Evolutionary conservation across 2,329 filamentous ascomycete genomes (phyloP).

Genomic region (Colletotrichum chrysophilum): DNA sequence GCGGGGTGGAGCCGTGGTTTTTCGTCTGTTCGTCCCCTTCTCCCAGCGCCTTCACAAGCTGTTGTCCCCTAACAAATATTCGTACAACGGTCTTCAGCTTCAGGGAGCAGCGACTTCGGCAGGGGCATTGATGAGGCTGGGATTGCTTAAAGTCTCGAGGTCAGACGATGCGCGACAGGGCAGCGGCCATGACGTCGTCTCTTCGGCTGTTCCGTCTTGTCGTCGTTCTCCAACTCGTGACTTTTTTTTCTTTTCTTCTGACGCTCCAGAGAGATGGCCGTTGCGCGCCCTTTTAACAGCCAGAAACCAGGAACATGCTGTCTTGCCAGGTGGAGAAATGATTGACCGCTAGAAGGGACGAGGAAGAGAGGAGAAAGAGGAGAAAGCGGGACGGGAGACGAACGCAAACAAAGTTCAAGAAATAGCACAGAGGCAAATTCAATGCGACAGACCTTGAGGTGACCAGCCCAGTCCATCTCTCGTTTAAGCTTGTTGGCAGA

Average conservation of each 20-base stretch:
- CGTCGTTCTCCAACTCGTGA: neutral
- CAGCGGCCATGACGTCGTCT: neutral
- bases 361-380: neutral
- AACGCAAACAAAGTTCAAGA: neutral
- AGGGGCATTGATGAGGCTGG: neutral
- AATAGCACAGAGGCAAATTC: neutral
- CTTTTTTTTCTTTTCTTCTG: neutral
- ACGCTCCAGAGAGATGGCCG: neutral
- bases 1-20: neutral
- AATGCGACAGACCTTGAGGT: neutral
- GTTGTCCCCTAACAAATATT: neutral
- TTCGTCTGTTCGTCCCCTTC: neutral
- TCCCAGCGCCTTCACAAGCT: neutral
- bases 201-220: neutral
- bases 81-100: neutral
- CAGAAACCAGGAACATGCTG: neutral
- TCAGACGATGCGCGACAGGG: neutral
- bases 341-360: neutral
- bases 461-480: neutral
- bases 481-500: constrained; percentile 11
- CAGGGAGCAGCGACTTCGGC: neutral
- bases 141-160: neutral
- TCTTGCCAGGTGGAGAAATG: neutral
- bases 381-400: neutral
- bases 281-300: neutral